These are phyloP conservation scores for Triangularia verruculosa DNA, from an alignment of 2,329 filamentous ascomycete species.

Conservation along the genomic window DNA sequence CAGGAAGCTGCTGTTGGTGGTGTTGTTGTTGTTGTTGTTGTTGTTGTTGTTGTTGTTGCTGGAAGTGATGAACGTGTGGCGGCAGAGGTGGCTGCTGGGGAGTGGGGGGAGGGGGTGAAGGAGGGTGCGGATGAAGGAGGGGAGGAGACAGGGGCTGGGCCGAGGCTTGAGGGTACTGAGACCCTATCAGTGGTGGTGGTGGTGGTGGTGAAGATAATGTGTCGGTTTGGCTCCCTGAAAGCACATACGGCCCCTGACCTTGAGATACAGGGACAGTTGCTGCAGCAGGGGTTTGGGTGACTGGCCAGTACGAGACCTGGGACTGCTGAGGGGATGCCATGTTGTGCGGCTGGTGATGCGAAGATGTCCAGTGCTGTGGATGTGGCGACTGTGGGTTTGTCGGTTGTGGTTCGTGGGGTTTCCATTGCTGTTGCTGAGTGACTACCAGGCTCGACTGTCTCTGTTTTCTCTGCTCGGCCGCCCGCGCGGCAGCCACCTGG, in stretches of 20 bases:
- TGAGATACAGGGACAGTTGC: background rate
- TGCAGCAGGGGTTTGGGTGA: background rate
- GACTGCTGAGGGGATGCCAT: background rate
- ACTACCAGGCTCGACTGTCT: background rate
- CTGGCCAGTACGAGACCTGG: no score
- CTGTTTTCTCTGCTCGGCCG: constrained; percentile 16
- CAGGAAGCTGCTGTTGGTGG: background rate
- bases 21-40: background rate
- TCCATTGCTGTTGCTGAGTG: background rate
- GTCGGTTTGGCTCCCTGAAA: background rate
- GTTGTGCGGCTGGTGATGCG: background rate
- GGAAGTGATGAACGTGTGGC: background rate
- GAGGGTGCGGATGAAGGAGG: background rate
- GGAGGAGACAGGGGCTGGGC: background rate
- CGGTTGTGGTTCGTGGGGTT: background rate
- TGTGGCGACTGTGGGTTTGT: background rate
- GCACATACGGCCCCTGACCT: background rate
- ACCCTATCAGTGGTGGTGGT: background rate
- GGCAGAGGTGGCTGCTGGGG: background rate
- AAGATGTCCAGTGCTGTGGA: background rate
- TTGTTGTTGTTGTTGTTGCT: no score
- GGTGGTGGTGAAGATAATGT: background rate
- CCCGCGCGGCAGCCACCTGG: constrained; percentile 16
- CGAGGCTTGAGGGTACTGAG: background rate
- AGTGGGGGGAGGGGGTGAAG: background rate